These are phyloP conservation scores for Colletotrichum chlorophyti DNA, from an alignment of 2,329 filamentous ascomycete species.

Conservation along the genomic window DNA sequence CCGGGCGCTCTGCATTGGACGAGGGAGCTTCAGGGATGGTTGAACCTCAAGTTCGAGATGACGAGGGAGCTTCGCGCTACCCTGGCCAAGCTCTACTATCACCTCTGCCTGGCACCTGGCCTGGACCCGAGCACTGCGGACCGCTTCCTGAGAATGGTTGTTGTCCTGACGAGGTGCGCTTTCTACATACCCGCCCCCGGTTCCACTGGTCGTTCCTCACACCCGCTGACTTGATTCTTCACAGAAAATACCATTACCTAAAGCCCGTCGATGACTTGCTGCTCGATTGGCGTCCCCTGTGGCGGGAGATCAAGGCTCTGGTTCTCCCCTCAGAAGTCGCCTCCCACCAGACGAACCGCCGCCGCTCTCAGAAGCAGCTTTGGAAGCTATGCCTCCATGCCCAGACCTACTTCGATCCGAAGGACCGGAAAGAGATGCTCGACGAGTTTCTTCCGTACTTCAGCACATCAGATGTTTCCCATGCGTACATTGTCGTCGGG, in stretches of 20 bases:
- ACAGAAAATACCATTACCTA: slow-evolving; percentile 92
- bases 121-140: slow-evolving; percentile 83
- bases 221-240: slow-evolving; percentile 23
- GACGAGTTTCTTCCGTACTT: slow-evolving; percentile 86
- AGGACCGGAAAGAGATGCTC: slow-evolving; percentile 81
- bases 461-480: slow-evolving; percentile 89
- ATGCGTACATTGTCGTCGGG: slow-evolving; percentile 91
- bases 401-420: slow-evolving; percentile 91
- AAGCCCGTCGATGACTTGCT: slow-evolving; percentile 88
- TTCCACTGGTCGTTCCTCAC: background rate
- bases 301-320: slow-evolving; percentile 89
- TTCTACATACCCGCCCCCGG: background rate
- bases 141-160: slow-evolving; percentile 95
- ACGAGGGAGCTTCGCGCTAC: slow-evolving; percentile 82
- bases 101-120: slow-evolving; percentile 88
- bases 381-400: slow-evolving; percentile 90
- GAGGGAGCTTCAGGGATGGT: slow-evolving; percentile 92
- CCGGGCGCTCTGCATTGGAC: slow-evolving; percentile 97
- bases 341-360: slow-evolving; percentile 61
- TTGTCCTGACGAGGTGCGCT: slow-evolving; percentile 88
- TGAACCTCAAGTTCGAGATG: slow-evolving; percentile 97
- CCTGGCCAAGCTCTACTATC: slow-evolving; percentile 91
- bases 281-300: slow-evolving; percentile 92
- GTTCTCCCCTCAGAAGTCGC: slow-evolving; percentile 87
- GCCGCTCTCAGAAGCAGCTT: slow-evolving; percentile 68